These are phyloP conservation scores for Diaporthe velutina DNA, from an alignment of 2,329 filamentous ascomycete species.

Conservation along the genomic window DNA sequence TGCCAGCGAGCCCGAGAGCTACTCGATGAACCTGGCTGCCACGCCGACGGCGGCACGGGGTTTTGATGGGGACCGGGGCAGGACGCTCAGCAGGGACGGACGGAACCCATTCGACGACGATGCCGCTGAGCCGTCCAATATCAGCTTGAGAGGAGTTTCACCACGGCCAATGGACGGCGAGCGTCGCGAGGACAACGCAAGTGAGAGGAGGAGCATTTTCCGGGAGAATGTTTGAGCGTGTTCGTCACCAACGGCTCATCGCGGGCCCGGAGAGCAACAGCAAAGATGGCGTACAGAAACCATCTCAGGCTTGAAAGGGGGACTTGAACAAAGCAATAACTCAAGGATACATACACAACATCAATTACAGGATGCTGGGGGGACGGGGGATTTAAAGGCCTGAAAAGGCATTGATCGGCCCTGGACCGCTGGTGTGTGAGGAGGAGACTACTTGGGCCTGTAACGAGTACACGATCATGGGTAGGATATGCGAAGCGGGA, in stretches of 20 bases:
- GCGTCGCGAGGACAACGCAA: constrained; percentile 53
- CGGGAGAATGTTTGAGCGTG: constrained; percentile 72
- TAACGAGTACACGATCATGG: constrained; percentile 26
- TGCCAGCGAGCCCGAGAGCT: constrained; percentile 51
- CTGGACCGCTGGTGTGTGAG: background rate
- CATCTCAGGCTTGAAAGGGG: background rate
- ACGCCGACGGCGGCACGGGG: constrained; percentile 52
- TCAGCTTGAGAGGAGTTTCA: constrained; percentile 78
- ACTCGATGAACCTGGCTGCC: constrained; percentile 63
- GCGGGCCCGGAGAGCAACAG: background rate
- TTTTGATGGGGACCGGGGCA: constrained; percentile 52
- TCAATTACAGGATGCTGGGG: background rate
- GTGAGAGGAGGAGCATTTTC: constrained; percentile 77
- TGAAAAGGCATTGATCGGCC: constrained; percentile 1
- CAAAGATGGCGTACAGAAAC: background rate
- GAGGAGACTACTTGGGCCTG: background rate
- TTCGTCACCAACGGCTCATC: background rate
- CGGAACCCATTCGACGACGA: constrained; percentile 79
- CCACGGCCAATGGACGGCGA: constrained; percentile 76
- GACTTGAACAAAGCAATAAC: background rate
- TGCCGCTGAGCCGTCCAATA: constrained; percentile 71
- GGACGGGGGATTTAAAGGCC: background rate
- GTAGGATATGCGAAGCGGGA: background rate
- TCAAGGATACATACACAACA: background rate
- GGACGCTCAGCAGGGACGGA: constrained; percentile 56